Evolutionary conservation across 2,329 filamentous ascomycete genomes (phyloP), one percentile per base, ranked within the genome.

Genomic region (Massarina eburnea): DNA sequence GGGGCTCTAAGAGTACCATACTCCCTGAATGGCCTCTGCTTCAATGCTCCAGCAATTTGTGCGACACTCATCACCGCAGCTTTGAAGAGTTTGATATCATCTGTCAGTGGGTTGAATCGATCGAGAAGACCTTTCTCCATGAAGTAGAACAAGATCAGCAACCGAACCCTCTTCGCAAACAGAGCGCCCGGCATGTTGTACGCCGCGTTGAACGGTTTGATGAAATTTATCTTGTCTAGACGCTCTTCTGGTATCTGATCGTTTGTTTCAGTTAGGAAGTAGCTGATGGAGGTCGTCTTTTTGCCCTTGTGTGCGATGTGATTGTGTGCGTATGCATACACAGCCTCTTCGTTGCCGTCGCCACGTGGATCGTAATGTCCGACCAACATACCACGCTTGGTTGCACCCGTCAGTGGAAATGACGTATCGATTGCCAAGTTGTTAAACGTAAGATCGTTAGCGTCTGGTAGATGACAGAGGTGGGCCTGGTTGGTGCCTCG

Each of bases 71-170:
- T 14, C 12, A 30, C 9, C 12, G 27, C 5, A 30, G 6, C 6
- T 14, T 30, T 30, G 27, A 30, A 30, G 4, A 30, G 12, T 14
- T 30, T 30, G 6, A 30, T 30, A 14, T 30, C 27, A 14, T 30
- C 27, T 8, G 27, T 30, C 9, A 30, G 27, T 5, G 27, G 27
- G 12, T 30, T 14, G n/a, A 30, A 30, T 14, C 27, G 7, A 30
- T 29, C 15, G 6, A 39, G 21, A 8, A 27, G 24, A 6, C 18
- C 24, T 17, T 39, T 39, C 37, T 39, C 37, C 37, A 39, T 17
- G 37, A 39, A 39, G 37, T 39, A 39, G 37, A 39, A 39, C 3
- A 39, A 8, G 9, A 29, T 20, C 7, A 39, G 7, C 8, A 39
- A 10, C n/a, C 37, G 21, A 27, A 39, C 22, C 24, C 37, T 27